Evolutionary conservation across 176 grass and related monocot genomes (phyloP).

Genomic region (Oryza officinalis): DNA sequence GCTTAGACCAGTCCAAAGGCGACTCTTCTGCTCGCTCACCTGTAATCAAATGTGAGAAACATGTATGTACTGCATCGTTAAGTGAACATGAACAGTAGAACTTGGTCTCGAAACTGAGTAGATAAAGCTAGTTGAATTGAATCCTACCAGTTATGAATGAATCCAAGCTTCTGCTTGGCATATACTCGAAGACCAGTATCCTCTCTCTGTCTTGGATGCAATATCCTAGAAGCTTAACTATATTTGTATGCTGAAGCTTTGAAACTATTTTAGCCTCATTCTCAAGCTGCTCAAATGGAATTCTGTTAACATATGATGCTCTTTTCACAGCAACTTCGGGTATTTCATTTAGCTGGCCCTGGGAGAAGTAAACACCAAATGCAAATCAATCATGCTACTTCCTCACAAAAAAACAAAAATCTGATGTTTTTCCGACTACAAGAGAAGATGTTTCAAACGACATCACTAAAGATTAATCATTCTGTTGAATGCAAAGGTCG

Average conservation of each 20-base stretch:
- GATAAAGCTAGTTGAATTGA: neutral
- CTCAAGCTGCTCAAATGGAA: neutral
- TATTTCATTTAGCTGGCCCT: neutral
- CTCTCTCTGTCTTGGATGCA: neutral
- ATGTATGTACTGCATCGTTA: neutral
- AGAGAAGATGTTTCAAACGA: too few species aligned
- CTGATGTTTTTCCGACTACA: too few species aligned
- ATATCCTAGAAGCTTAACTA: slow-evolving; percentile 15
- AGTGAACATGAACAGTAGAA: neutral
- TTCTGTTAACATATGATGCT: neutral
- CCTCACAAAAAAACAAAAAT: neutral
- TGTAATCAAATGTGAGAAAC: neutral
- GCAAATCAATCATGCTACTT: neutral
- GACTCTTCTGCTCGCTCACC: neutral
- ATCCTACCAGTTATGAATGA: neutral
- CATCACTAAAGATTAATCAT: neutral
- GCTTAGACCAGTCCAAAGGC: neutral
- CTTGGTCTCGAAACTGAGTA: neutral
- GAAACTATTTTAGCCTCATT: neutral
- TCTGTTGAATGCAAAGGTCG: neutral
- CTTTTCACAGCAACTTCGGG: neutral
- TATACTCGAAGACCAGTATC: slow-evolving; percentile 7
- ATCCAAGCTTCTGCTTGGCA: neutral
- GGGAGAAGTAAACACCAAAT: neutral
- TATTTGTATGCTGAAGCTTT: neutral